Conservation (phyloP, 225 moss, liverwort and hornwort genomes). For the Bryum argenteum region DNA sequence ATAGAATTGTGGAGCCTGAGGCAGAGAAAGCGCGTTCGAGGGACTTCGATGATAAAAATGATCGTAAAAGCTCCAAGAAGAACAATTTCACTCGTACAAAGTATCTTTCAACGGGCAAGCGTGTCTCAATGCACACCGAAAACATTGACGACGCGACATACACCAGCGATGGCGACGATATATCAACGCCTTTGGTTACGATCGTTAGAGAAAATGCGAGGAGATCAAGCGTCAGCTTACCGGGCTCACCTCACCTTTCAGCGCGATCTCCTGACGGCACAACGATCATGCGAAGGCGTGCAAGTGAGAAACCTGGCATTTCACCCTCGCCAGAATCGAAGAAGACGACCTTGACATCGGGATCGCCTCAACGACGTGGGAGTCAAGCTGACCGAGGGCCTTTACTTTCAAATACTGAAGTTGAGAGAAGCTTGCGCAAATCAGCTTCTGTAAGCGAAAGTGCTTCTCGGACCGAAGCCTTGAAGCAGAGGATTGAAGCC, state of each 20-base stretch:
- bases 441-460: slow-evolving; percentile 27
- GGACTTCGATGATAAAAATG: slow-evolving; percentile 35
- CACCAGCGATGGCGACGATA: slow-evolving; percentile 42
- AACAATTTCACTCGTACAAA: slow-evolving; percentile 32
- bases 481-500: slow-evolving; percentile 43
- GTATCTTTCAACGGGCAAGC: slow-evolving; percentile 38
- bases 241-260: slow-evolving; percentile 43
- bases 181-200: slow-evolving; percentile 36
- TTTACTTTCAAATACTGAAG: slow-evolving; percentile 22
- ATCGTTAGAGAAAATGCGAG: slow-evolving; percentile 34
- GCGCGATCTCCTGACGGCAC: slow-evolving; percentile 25
- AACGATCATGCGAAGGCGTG: slow-evolving; percentile 14
- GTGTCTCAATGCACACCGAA: slow-evolving; percentile 31
- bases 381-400: slow-evolving; percentile 19
- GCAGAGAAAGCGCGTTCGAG: slow-evolving; percentile 22
- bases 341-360: slow-evolving; percentile 18
- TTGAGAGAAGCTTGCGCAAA: slow-evolving; percentile 24
- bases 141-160: slow-evolving; percentile 31
- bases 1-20: slow-evolving; percentile 25
- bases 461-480: slow-evolving; percentile 23
- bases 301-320: slow-evolving; percentile 16
- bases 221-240: slow-evolving; percentile 42
- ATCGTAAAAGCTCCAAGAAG: slow-evolving; percentile 44
- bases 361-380: slow-evolving; percentile 14
- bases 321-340: slow-evolving; percentile 16